Percentiles rank a stretch among this genome's conserved stretches.
These are phyloP conservation scores for Teunomyces pallodes DNA, from an alignment of 805 yeast genomes.

Conservation along the genomic window DNA sequence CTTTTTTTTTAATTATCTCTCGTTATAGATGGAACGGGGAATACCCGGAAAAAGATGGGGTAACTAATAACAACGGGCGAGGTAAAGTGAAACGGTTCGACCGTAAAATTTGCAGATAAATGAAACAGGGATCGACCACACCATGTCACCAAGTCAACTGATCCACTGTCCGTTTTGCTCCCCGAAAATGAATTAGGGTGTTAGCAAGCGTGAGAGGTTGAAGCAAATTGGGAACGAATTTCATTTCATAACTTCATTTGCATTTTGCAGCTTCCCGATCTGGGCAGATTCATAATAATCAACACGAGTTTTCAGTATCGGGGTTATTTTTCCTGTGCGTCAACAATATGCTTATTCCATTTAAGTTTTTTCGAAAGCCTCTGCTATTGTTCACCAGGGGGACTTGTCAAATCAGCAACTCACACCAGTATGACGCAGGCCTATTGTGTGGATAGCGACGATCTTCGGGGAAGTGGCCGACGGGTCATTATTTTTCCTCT, in stretches of 20 bases:
- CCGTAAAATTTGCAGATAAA: background rate
- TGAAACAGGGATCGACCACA: background rate
- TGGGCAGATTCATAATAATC: conserved; percentile 8
- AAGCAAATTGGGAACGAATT: background rate
- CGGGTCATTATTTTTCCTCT: too few species aligned
- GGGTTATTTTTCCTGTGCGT: background rate
- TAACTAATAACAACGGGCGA: too few species aligned
- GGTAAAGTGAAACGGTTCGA: background rate
- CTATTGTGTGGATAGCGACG: too few species aligned
- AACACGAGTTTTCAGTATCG: background rate
- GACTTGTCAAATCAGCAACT: background rate
- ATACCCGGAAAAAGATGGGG: too few species aligned
- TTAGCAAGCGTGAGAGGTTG: background rate
- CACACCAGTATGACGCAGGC: too few species aligned
- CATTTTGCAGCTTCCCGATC: conserved; percentile 2
- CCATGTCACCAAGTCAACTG: background rate
- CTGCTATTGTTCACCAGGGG: background rate
- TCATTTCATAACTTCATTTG: background rate
- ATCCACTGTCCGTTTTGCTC: background rate
- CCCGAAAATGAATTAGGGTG: background rate
- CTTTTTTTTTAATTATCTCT: too few species aligned
- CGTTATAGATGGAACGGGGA: too few species aligned
- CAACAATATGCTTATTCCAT: background rate
- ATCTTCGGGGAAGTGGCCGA: too few species aligned
- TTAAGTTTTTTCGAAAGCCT: background rate